Base-by-base conservation (phyloP, 257 asterid genomes). In the Linderniella brevidens region DNA sequence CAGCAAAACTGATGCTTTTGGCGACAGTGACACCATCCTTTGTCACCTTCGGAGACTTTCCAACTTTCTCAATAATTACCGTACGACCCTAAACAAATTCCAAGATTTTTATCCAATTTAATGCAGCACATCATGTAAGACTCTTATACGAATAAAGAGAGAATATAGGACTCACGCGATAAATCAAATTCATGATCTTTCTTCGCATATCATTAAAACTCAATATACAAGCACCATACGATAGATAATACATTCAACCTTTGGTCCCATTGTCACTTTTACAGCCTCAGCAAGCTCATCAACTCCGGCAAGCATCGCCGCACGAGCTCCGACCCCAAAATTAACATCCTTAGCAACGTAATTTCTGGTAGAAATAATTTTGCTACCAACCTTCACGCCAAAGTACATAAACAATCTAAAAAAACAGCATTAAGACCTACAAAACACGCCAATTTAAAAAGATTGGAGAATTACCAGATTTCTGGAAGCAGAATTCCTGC, bases 21-120 rank as follows among this genome's bases (percentile, higher is more conserved):
- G 98, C 98, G 25, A 88, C 98, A 6, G 98, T 88, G 14, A 88
- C 96, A 49, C 98, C 98, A 57, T 88, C 98, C 74, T 88, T 88
- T 25, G 98, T 88, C 62, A 88, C 96, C 63, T 88, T 88, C 10
- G 98, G 98, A 48, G 94, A 95, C 56, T 95, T 95, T 94, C 96
- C 81, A 37, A 94, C 85, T 79, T 88, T 94, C 58, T 88, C 98
- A 61, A 88, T 80, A 59, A 88, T 93, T 43, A 88, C 98, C 57
- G 69, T 76, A 35, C 96, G 94, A 16, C 98, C 98, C 98, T 88
- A 50, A 51, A 50, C 19, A 45, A 17, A 58, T 20, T 68, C 35
- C 20, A 25, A 25, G 32, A 25, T 25, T n/a, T 41, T 9, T 48
- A 3, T 40, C 56, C 52, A 35, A 14, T 8, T 17, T 9, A 35